Percentiles rank a stretch among this genome's conserved stretches.
These are phyloP conservation scores for Bryoerythrophyllum caledonicum DNA, from an alignment of 225 moss, liverwort and hornwort genomes.

Conservation along the genomic window DNA sequence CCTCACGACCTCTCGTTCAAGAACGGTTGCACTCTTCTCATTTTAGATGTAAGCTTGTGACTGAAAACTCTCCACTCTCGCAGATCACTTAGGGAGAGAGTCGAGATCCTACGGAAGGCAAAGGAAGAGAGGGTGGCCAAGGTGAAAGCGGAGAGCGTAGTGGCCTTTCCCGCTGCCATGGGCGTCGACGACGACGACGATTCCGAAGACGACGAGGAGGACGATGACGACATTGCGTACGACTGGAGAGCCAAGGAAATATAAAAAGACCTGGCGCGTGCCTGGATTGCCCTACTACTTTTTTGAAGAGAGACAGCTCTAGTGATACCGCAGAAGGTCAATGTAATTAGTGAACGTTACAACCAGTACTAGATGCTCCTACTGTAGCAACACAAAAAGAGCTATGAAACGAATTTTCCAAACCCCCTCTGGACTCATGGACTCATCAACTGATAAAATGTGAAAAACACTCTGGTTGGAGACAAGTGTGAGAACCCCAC, in stretches of 20 bases:
- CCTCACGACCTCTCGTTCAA: neutral
- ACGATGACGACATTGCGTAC: constrained; percentile 34
- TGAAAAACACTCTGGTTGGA: too few relatives aligned
- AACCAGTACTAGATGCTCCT: neutral
- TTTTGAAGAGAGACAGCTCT: constrained; percentile 8
- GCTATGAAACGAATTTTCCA: constrained; percentile 17
- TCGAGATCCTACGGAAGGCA: constrained; percentile 55
- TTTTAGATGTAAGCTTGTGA: constrained; percentile 6
- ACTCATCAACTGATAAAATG: neutral
- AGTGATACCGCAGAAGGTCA: constrained; percentile 12
- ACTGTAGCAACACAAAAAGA: neutral
- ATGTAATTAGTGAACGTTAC: constrained; percentile 3
- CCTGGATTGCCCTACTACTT: neutral
- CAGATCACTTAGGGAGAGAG: constrained; percentile 58
- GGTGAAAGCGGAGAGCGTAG: constrained; percentile 47
- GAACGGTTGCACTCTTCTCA: constrained; percentile 1
- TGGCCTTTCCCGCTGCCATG: constrained; percentile 60
- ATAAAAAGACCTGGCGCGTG: constrained; percentile 1
- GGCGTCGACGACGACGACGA: constrained; percentile 45
- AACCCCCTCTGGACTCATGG: neutral
- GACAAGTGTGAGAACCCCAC: constrained; percentile 11
- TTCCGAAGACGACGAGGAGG: constrained; percentile 38
- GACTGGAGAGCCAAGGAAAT: constrained; percentile 66
- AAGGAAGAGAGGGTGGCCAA: constrained; percentile 57
- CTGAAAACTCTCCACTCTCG: constrained; percentile 7